Percentiles rank a stretch among this genome's conserved stretches.
Evolutionary conservation across 2,329 filamentous ascomycete genomes (phyloP).

Genomic region (Sporothrix schenckii): DNA sequence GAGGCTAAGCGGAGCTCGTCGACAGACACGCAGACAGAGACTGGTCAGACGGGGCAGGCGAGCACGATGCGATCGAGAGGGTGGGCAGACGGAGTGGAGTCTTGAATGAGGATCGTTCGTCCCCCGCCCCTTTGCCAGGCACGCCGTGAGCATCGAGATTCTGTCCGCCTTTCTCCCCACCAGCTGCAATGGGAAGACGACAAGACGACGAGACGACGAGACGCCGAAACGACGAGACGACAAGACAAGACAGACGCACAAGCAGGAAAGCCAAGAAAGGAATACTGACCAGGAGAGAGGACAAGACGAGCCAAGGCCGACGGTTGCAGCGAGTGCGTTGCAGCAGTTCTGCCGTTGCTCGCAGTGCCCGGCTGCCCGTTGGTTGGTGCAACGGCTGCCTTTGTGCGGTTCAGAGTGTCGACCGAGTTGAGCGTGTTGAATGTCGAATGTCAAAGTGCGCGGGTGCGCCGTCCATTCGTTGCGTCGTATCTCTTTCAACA

Average conservation of each 20-base stretch:
- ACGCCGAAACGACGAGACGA: too few relatives aligned
- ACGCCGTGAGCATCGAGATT: too few relatives aligned
- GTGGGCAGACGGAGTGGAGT: conserved; percentile 17
- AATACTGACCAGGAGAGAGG: background rate
- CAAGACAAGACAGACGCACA: background rate
- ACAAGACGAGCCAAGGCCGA: background rate
- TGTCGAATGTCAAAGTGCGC: background rate
- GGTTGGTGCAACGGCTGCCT: conserved; percentile 7
- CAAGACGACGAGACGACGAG: background rate
- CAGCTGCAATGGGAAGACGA: background rate
- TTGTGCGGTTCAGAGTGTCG: background rate
- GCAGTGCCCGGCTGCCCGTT: conserved; percentile 2
- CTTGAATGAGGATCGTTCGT: conserved; percentile 26
- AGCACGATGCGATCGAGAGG: background rate
- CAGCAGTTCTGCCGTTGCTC: background rate
- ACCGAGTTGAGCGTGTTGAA: background rate
- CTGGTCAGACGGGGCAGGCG: background rate
- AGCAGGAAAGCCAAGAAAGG: too few relatives aligned
- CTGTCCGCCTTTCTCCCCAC: background rate
- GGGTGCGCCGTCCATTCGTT: background rate
- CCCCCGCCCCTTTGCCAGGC: conserved; percentile 5
- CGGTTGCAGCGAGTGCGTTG: background rate
- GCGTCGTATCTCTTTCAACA: background rate
- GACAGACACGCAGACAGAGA: background rate
- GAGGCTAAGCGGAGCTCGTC: background rate